A percentile compares a stretch with the other conserved stretches of the same genome.
These are phyloP conservation scores for Corchorus olitorius DNA, from an alignment of 345 rosid species.

Conservation along the genomic window DNA sequence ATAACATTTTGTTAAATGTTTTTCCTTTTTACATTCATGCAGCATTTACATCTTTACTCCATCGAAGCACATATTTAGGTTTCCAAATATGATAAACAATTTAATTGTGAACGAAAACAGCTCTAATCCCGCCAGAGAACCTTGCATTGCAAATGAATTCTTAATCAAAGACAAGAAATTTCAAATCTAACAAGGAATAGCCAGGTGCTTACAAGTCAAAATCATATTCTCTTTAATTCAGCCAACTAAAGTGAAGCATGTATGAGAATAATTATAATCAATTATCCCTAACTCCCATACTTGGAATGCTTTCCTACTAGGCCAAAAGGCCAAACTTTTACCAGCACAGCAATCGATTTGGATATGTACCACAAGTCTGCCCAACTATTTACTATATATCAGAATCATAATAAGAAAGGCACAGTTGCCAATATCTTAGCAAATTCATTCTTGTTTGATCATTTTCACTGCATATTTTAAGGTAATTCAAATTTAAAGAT, in stretches of 20 bases:
- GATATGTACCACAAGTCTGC: background rate
- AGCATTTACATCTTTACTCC: background rate
- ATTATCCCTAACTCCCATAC: background rate
- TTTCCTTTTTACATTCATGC: background rate
- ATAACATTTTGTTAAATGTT: background rate
- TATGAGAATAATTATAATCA: background rate
- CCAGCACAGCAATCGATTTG: background rate
- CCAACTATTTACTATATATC: background rate
- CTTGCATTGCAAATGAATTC: background rate
- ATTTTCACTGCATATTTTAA: background rate
- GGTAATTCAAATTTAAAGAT: slow-evolving; percentile 5
- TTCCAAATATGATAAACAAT: slow-evolving; percentile 3
- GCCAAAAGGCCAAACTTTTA: background rate
- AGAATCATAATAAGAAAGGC: background rate
- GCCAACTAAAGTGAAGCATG: background rate
- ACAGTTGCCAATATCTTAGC: background rate
- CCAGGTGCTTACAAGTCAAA: background rate
- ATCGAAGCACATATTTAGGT: background rate
- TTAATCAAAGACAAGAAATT: background rate
- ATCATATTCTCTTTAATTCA: background rate
- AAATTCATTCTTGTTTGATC: slow-evolving; percentile 1
- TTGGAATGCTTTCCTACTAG: background rate
- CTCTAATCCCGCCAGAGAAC: background rate
- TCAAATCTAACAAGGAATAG: background rate
- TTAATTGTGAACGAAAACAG: background rate